Evolutionary conservation across 2,329 filamentous ascomycete species (phyloP), one percentile per base, ranked within the genome.

Genomic region (Massarina eburnea): DNA sequence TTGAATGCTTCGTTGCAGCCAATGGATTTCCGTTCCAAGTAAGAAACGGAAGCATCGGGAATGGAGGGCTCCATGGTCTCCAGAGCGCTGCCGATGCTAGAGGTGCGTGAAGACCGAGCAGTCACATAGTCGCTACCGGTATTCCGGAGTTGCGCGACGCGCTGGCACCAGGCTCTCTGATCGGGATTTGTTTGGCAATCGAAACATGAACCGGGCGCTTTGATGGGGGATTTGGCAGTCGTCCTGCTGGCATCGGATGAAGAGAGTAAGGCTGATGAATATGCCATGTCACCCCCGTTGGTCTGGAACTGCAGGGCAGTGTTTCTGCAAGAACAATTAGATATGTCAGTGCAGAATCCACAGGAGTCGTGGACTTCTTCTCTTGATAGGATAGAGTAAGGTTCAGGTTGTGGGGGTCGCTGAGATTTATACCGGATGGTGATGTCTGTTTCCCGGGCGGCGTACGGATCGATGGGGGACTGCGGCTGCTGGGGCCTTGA

Each of bases 1-100:
- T 61, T 66, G 49, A 60, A 70, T 3, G 67, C 60, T 27, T 70
- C 67, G 27, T 52, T 65, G 40, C 67, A 70, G 24, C 66, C 65
- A 20, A 70, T 61, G 8, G 66, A 60, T 10, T 52, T 42, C 43
- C 57, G 44, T 17, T 42, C 48, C 40, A 34, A 45, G 37, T 51
- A 44, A 7, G 57, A 44, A 22, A 45, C 48, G 43, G 55, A 42
- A 7, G 29, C 47, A 37, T 43, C 40, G n/a, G 60, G 49, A 6
- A 54, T 58, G 6, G 55, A 59, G 4, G 64, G 62, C 41, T 67
- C 62, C 48, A 66, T 55, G 4, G 58, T 52, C 12, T 58, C 56
- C n/a, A 62, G 35, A 8, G 48, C 39, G 27, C 44, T 58, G 27
- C 55, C 52, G 21, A 58, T 55, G 37, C 51, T 57, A 19, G 59